Percentiles rank a stretch among this genome's conserved stretches.
These are phyloP conservation scores for Ganoderma resinaceum DNA, from an alignment of 1,284 basidiomycete genomes.

Conservation along the genomic window DNA sequence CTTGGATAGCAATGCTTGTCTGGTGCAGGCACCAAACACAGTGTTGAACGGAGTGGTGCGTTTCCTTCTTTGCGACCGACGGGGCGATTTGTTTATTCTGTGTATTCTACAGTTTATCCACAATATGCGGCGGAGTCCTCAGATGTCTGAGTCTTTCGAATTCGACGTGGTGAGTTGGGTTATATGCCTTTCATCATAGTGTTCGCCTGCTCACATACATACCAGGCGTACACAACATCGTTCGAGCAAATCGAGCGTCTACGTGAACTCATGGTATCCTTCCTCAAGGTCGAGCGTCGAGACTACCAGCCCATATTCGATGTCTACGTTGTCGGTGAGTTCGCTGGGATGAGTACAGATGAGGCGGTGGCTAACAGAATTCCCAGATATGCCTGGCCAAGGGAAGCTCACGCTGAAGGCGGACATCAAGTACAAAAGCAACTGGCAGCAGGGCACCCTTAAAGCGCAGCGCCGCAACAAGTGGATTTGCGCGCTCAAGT, in stretches of 20 bases:
- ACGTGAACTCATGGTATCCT: slow-evolving; percentile 83
- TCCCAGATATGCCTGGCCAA: slow-evolving; percentile 83
- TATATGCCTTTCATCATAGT: no score
- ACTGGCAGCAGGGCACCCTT: slow-evolving; percentile 84
- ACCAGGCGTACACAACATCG: slow-evolving; percentile 68
- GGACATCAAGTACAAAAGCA: slow-evolving; percentile 92
- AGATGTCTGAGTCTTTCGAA: slow-evolving; percentile 76
- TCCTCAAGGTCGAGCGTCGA: slow-evolving; percentile 73
- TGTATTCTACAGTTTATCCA: slow-evolving; percentile 60
- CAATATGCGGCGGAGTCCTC: slow-evolving; percentile 76
- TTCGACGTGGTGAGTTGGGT: slow-evolving; percentile 69
- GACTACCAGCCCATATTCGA: slow-evolving; percentile 83
- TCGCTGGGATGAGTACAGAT: background rate
- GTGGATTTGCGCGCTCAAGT: slow-evolving; percentile 90
- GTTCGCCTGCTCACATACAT: background rate
- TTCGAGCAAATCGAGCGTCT: slow-evolving; percentile 87
- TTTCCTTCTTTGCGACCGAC: slow-evolving; percentile 25
- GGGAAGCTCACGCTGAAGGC: slow-evolving; percentile 81
- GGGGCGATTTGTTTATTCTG: background rate
- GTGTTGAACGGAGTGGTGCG: slow-evolving; percentile 71
- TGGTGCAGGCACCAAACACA: slow-evolving; percentile 75
- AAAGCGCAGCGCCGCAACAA: slow-evolving; percentile 87
- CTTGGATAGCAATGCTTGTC: slow-evolving; percentile 63
- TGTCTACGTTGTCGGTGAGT: slow-evolving; percentile 65
- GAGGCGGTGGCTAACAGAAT: background rate